Base-by-base conservation (phyloP, 2,329 filamentous ascomycete species). In the Phialophora chinensis region DNA sequence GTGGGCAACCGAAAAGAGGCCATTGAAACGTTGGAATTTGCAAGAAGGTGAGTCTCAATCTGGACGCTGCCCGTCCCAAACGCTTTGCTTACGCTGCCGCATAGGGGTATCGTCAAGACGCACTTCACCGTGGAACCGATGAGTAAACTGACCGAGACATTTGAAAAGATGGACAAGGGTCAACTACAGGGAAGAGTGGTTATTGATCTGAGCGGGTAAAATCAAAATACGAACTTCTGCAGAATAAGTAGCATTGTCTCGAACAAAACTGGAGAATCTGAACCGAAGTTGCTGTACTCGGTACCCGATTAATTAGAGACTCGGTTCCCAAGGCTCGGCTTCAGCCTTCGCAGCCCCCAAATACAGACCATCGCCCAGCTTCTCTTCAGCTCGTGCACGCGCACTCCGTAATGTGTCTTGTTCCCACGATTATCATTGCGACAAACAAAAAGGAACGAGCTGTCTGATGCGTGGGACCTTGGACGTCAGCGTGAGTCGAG, bases 1-100 rank as follows among this genome's bases (percentile, higher is more conserved):
- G 83, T 86, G 14, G 84, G 84, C 0, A 85, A 82, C 60, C 78
- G 82, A 50, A 76, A 78, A 60, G 84, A 86, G 33, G 83, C 84
- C 11, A 77, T 82, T 57, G 82, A 84, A 71, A 78, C 79, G 8
- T 68, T 84, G 68, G 79, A 84, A 5, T 79, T 84, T 75, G 82
- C 81, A 7, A 78, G 79, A 11, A 61, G 69, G 69, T 71, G 66
- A 69, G 69, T 38, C 35, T 3, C 25, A 20, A 17, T 14, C 10
- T 31, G 59, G 42, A 14, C 20, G 17, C 25, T 5, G 29, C 17
- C 31, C 14, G n/a, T 12, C 27, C 27, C 20, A 54, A 31, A 14
- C 25, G 14, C 29, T 35, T 53, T 63, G 29, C 59, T 61, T 50
- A 65, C 58, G 20, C 38, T n/a, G 6, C 8, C 20, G 31, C 8